Evolutionary conservation across 2,329 filamentous ascomycete species (phyloP).

Genomic region (Aureobasidium zeae): DNA sequence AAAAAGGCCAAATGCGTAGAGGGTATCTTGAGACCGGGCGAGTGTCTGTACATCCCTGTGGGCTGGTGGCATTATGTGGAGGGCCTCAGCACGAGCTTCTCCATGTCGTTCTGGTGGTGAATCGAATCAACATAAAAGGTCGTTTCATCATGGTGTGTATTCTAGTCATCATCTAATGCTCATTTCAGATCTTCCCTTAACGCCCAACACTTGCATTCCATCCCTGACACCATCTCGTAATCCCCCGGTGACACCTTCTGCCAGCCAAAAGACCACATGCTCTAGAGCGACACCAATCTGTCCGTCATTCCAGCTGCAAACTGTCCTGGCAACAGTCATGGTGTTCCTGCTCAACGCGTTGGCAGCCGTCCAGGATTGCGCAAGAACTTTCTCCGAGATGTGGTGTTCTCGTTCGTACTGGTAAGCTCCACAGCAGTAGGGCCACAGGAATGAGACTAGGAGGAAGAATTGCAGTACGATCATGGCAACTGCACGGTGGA

Average conservation of each 20-base stretch:
- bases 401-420: slow-evolving; percentile 58
- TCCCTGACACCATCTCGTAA: slow-evolving; percentile 55
- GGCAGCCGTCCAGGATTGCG: slow-evolving; percentile 43
- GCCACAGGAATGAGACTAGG: slow-evolving; percentile 50
- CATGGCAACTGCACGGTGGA: slow-evolving; percentile 51
- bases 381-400: slow-evolving; percentile 50
- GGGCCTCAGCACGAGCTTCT: slow-evolving; percentile 77
- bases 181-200: slow-evolving; percentile 9
- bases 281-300: slow-evolving; percentile 51
- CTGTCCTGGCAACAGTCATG: slow-evolving; percentile 43
- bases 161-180: not conserved
- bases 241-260: slow-evolving; percentile 56
- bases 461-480: slow-evolving; percentile 52
- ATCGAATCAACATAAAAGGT: slow-evolving; percentile 1
- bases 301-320: slow-evolving; percentile 55
- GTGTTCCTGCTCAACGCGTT: slow-evolving; percentile 46
- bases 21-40: slow-evolving; percentile 67
- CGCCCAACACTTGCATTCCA: slow-evolving; percentile 41
- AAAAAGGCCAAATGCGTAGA: slow-evolving; percentile 58
- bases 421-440: slow-evolving; percentile 50
- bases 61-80: slow-evolving; percentile 99
- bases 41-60: slow-evolving; percentile 79
- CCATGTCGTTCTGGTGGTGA: slow-evolving; percentile 93
- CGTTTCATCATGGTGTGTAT: not conserved
- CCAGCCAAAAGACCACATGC: slow-evolving; percentile 50